Conservation (phyloP, 768 basidiomycete genomes). For the Suillus cothurnatus region DNA sequence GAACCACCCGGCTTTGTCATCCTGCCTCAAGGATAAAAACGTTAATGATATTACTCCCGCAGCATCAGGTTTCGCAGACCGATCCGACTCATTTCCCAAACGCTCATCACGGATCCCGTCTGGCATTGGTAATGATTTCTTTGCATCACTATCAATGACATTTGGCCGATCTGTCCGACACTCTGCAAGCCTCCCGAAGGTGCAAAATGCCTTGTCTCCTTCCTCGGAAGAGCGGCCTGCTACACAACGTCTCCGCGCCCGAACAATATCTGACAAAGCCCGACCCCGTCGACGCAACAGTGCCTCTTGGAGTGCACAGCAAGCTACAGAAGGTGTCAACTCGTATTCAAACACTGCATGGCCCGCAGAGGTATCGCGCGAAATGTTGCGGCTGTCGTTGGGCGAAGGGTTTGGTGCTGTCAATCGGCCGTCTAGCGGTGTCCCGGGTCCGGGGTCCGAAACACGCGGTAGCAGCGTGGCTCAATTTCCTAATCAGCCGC, state of each 20-base stretch:
- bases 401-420: conserved; percentile 22
- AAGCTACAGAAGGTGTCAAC: conserved; percentile 41
- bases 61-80: conserved; percentile 20
- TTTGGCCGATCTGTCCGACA: conserved; percentile 30
- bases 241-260: conserved; percentile 20
- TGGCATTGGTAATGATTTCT: conserved; percentile 18
- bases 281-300: conserved; percentile 48
- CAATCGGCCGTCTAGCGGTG: not conserved
- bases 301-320: conserved; percentile 58
- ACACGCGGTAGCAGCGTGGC: conserved; percentile 25
- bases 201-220: conserved; percentile 26
- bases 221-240: conserved; percentile 13
- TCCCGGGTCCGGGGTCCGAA: conserved; percentile 25
- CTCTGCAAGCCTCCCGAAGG: conserved; percentile 29
- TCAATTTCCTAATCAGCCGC: conserved; percentile 20
- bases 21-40: conserved; percentile 19
- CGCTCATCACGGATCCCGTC: conserved; percentile 12
- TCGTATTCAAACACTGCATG: conserved; percentile 43
- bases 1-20: conserved; percentile 38
- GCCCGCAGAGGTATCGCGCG: conserved; percentile 60
- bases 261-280: conserved; percentile 38
- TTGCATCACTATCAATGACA: conserved; percentile 26
- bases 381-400: conserved; percentile 54
- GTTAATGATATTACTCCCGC: conserved; percentile 11
- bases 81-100: conserved; percentile 26